Evolutionary conservation across 2,329 filamentous ascomycete genomes (phyloP), one percentile per base, ranked within the genome.

Genomic region (Aspergillus piperis): DNA sequence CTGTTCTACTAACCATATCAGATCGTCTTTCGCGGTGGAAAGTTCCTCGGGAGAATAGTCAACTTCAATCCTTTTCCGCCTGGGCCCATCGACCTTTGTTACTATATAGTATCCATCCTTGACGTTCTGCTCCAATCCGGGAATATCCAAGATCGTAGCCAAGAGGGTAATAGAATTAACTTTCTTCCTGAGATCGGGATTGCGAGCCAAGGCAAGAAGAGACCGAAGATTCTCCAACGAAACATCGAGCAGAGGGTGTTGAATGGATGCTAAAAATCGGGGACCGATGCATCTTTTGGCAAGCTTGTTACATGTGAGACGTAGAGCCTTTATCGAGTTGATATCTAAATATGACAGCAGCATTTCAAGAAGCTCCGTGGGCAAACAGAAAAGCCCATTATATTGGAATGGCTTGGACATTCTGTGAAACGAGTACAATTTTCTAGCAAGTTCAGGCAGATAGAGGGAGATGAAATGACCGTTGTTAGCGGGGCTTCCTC

Each of bases 291-390:
- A 64, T 50, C 41, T 32, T 27, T 38, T 15, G 8, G 57, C 52
- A 5, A 60, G 38, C 10, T 4, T 15, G n/a, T 21, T 38, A 32
- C 36, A 41, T 8, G 58, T 51, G 8, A 62, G 48, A 21, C 62
- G 62, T 3, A 63, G 21, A 5, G 32, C 57, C 39, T 64, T 62
- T 36, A 64, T 42, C 8, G 50, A 49, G 4, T 56, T n/a, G 25
- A 62, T 36, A 42, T 64, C 62, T 38, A 62, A 36, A 54, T 60
- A 38, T 27, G 39, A n/a, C 17, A 62, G 41, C 30, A 51, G 54
- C 4, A 23, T 41, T 13, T 60, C 25, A 2, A 57, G 38, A n/a
- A n/a, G 41, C 15, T 19, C 52, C 39, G 17, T 25, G 39, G 41
- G 30, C 17, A 36, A 15, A 25, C 17, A 3, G 1, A n/a, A 6